Base-by-base conservation (phyloP, 768 basidiomycete species). In the Gloeophyllum trabeum region DNA sequence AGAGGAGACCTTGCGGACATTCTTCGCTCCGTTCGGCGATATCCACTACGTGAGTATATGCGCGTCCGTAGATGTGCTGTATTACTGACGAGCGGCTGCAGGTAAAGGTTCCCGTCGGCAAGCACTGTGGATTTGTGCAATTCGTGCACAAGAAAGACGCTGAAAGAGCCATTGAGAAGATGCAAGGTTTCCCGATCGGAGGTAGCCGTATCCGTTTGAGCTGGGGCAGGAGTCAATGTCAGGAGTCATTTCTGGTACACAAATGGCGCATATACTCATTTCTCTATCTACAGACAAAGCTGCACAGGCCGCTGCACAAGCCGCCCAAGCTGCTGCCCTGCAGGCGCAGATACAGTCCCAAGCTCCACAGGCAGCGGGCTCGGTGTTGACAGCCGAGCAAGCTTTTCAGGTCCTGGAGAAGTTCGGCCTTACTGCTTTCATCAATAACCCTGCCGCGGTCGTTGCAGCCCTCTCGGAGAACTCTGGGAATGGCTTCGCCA, bases 61-160 rank as follows among this genome's bases (percentile, higher is more conserved):
- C 23, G 14, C n/a, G 18, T 41, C 30, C 16, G 45, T 39, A 35
- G 35, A 38, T 13, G 37, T 25, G 10, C n/a, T 4, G 23, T 54
- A 14, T 41, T 55, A 52, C 45, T 23, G 20, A 43, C 18, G 43
- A 37, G 36, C 26, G 30, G 30, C 47, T 35, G 35, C 50, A 89
- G 87, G 91, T 94, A 55, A 94, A 93, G 61, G 91, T 96, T n/a
- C 92, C 92, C 7, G 82, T 88, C 35, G 90, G 89, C 40, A 94
- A 94, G 55, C 87, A 92, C 49, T 96, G 92, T 52, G 92, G 92
- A 1, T 96, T 96, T 54, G 92, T 96, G 35, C 92, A 96, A 62
- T 96, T 90, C 53, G 86, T 94, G 21, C 75, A 81, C 49, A 91
- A 94, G 61, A 77, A 76, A 6, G 92, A 96, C 60, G 92, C 92